phyloP scores from a whole-genome alignment of 2,329 filamentous ascomycete species.

The Hypocrella siamensis region DNA sequence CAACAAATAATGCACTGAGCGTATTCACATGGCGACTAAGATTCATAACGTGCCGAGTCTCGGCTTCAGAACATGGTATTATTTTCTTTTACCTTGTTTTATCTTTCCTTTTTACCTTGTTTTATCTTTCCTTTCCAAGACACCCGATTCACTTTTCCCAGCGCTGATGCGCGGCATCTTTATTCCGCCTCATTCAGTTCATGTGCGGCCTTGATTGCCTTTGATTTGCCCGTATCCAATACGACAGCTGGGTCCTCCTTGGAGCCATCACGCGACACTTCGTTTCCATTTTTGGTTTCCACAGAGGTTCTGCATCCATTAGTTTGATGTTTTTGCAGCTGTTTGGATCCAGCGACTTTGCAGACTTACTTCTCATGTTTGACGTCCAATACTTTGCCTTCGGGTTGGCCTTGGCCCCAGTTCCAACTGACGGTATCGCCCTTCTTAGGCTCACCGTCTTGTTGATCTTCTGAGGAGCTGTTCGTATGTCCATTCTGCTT shows the following conservation, averaged over 20 bases:
- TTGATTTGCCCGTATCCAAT: slow-evolving; percentile 15
- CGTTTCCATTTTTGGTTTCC: slow-evolving; percentile 24
- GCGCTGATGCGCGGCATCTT: background rate
- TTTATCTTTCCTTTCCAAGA: background rate
- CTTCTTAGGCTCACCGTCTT: slow-evolving; percentile 15
- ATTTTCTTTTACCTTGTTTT: too few relatives aligned
- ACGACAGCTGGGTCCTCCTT: slow-evolving; percentile 26
- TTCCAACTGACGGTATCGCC: slow-evolving; percentile 31
- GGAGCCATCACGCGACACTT: slow-evolving; percentile 23
- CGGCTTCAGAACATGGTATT: too few relatives aligned
- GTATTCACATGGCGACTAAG: too few relatives aligned
- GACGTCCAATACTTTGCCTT: slow-evolving; percentile 28
- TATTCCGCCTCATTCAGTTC: slow-evolving; percentile 3
- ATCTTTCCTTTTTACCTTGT: too few relatives aligned
- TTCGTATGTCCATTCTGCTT: background rate
- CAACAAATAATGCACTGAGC: too few relatives aligned
- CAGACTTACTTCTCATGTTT: slow-evolving; percentile 22
- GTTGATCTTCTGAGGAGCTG: slow-evolving; percentile 3
- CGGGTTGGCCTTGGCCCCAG: slow-evolving; percentile 25
- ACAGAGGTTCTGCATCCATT: slow-evolving; percentile 16
- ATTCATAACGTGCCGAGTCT: too few relatives aligned
- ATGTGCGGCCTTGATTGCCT: slow-evolving; percentile 3
- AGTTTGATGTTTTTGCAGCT: background rate
- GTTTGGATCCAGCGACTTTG: background rate
- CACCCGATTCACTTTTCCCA: background rate